Conservation (phyloP, 2,329 filamentous ascomycete genomes). For the Diaporthe aspalathi region DNA sequence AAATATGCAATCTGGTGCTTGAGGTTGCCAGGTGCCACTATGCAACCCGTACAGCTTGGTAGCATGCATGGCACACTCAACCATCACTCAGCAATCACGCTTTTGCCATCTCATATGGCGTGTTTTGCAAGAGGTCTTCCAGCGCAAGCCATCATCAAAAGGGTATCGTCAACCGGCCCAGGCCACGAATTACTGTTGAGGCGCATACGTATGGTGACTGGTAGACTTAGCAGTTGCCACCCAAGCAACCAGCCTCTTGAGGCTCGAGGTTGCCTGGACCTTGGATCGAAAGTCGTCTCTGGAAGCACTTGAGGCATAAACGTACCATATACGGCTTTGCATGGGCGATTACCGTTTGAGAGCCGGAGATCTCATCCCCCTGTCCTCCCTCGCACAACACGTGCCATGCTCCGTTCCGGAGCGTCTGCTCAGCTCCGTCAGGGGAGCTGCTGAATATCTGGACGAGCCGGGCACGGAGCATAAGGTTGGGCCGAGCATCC, state of each 20-base stretch:
- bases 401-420: background rate
- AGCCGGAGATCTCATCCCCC: background rate
- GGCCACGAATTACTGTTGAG: background rate
- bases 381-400: background rate
- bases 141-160: too few relatives aligned
- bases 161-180: too few relatives aligned
- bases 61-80: too few relatives aligned
- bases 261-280: too few relatives aligned
- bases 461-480: conserved; percentile 8
- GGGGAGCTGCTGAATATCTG: background rate
- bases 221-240: too few relatives aligned
- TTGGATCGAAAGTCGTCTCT: background rate
- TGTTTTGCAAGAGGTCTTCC: too few relatives aligned
- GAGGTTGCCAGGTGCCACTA: too few relatives aligned
- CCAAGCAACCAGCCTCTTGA: background rate
- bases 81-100: too few relatives aligned
- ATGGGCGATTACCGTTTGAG: background rate
- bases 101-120: too few relatives aligned
- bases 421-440: background rate
- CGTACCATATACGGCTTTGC: background rate
- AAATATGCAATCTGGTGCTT: background rate
- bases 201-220: too few relatives aligned
- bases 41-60: background rate
- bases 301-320: background rate
- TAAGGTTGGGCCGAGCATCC: background rate